A percentile compares a stretch with the other conserved stretches of the same genome.
phyloP scores from a whole-genome alignment of 345 rosid species.

The Linum trigynum region DNA sequence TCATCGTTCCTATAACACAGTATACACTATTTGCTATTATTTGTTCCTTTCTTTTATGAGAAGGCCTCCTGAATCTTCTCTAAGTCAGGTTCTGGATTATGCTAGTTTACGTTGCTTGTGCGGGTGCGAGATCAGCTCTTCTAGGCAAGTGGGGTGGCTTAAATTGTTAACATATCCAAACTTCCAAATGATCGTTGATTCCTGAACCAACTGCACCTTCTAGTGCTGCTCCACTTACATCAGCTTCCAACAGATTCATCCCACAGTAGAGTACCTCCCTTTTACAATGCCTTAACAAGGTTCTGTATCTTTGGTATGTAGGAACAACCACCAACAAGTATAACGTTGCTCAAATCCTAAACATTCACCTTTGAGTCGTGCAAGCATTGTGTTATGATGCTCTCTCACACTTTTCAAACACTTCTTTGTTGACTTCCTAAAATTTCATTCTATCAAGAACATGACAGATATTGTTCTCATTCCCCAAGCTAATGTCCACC shows the following conservation, averaged over 20 bases:
- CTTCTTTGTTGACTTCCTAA: slow-evolving; percentile 49
- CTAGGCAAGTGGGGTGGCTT: slow-evolving; percentile 53
- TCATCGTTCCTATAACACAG: too few relatives aligned
- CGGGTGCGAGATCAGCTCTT: slow-evolving; percentile 21
- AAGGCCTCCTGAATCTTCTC: too few relatives aligned
- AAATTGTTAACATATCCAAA: slow-evolving; percentile 77
- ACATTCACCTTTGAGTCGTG: slow-evolving; percentile 52
- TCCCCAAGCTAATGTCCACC: slow-evolving; percentile 58
- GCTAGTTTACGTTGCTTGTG: too few relatives aligned
- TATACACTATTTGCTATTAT: too few relatives aligned
- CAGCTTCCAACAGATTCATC: slow-evolving; percentile 63
- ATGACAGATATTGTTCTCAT: slow-evolving; percentile 42
- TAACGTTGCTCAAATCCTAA: slow-evolving; percentile 51
- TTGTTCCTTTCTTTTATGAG: too few relatives aligned
- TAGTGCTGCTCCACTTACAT: slow-evolving; percentile 72
- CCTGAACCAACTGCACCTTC: slow-evolving; percentile 93
- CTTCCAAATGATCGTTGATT: slow-evolving; percentile 61
- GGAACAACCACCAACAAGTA: slow-evolving; percentile 84
- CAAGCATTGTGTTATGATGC: slow-evolving; percentile 52
- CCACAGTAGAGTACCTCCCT: slow-evolving; percentile 45
- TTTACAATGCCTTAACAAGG: slow-evolving; percentile 37
- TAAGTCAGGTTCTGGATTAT: too few relatives aligned
- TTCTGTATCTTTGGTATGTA: slow-evolving; percentile 47
- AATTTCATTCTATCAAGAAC: slow-evolving; percentile 45
- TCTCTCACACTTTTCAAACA: slow-evolving; percentile 52